These are phyloP conservation scores for Yamadazyma takamatsuzukensis DNA, from an alignment of 805 yeast species.

Conservation along the genomic window DNA sequence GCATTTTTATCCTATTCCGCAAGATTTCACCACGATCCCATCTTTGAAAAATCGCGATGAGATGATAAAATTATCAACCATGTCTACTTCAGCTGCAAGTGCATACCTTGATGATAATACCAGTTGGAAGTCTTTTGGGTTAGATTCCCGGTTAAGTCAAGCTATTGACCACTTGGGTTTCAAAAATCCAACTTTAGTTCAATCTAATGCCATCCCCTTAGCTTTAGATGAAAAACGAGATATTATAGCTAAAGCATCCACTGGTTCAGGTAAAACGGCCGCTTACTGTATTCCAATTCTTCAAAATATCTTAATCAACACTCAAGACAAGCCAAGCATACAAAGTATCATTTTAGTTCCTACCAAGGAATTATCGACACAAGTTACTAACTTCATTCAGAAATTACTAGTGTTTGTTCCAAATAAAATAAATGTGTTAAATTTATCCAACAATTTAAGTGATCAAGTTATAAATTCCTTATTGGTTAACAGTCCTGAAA, in stretches of 20 bases:
- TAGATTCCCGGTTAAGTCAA: constrained; percentile 81
- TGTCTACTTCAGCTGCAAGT: constrained; percentile 49
- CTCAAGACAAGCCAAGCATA: constrained; percentile 25
- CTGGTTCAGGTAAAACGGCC: constrained; percentile 95
- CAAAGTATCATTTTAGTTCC: constrained; percentile 82
- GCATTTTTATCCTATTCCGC: too few species aligned
- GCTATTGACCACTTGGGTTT: constrained; percentile 80
- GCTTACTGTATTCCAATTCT: constrained; percentile 87
- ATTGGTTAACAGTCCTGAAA: constrained; percentile 71
- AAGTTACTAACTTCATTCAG: constrained; percentile 69
- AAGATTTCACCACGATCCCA: too few species aligned
- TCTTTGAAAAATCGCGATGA: constrained; percentile 8
- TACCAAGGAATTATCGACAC: constrained; percentile 86
- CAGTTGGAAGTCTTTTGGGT: constrained; percentile 69
- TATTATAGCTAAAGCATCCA: constrained; percentile 87
- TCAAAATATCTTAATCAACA: constrained; percentile 60
- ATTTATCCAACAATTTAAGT: constrained; percentile 62
- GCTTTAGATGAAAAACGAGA: constrained; percentile 90
- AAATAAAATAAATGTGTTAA: constrained; percentile 58
- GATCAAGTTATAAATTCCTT: constrained; percentile 71
- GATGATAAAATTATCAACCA: constrained; percentile 7
- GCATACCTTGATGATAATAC: constrained; percentile 69
- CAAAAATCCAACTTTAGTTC: constrained; percentile 84
- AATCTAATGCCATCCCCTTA: constrained; percentile 85
- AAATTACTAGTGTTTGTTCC: constrained; percentile 70